Evolutionary conservation across 768 basidiomycete species (phyloP).

Genomic region (Boletales sp.): DNA sequence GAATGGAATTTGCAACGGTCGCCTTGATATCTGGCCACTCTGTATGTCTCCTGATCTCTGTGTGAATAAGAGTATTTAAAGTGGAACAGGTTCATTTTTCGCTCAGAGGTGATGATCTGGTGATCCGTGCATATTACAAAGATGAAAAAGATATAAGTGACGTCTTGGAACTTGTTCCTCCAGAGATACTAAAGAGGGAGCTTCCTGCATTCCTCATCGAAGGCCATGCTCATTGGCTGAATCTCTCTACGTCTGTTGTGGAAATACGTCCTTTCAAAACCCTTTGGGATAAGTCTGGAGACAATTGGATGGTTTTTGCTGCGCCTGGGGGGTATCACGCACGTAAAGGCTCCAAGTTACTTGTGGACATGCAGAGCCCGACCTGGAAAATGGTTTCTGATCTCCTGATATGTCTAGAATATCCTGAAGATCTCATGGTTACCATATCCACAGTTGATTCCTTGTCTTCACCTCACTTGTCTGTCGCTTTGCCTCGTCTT

Average conservation of each 20-base stretch:
- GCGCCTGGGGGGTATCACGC: background rate
- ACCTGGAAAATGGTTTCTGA: constrained; percentile 18
- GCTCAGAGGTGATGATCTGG: background rate
- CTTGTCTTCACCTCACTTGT: background rate
- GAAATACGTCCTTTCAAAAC: constrained; percentile 5
- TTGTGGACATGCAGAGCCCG: constrained; percentile 19
- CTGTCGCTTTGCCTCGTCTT: background rate
- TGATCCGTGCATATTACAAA: constrained; percentile 9
- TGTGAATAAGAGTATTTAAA: background rate
- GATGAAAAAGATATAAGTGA: background rate
- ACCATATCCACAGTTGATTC: background rate
- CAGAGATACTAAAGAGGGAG: constrained; percentile 8
- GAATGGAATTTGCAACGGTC: constrained; percentile 13
- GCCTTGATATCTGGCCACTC: constrained; percentile 1
- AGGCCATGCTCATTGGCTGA: constrained; percentile 20
- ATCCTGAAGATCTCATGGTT: constrained; percentile 10
- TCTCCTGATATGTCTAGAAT: constrained; percentile 5
- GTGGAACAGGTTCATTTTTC: constrained; percentile 13
- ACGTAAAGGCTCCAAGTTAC: background rate
- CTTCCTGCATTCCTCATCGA: constrained; percentile 15
- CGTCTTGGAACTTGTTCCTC: constrained; percentile 14
- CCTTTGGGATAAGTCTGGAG: background rate
- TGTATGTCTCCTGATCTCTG: constrained; percentile 1
- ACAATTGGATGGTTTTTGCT: constrained; percentile 10
- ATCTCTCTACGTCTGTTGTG: constrained; percentile 1